Evolutionary conservation across 1,284 basidiomycete genomes (phyloP).

Genomic region (Puccinia hordei): DNA sequence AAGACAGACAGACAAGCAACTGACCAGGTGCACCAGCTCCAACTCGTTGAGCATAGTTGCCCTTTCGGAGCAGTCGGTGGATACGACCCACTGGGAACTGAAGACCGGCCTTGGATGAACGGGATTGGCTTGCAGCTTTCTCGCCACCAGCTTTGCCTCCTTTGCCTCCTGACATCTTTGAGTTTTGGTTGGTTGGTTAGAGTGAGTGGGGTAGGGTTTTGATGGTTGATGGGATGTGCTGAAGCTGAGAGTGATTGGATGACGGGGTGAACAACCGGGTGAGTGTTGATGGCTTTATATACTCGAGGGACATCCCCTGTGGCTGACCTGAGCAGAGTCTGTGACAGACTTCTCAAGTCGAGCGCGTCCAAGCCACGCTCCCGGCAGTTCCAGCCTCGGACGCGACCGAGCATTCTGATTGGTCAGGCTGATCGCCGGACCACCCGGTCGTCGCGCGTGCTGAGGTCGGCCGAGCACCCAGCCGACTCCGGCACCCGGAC

Average conservation of each 20-base stretch:
- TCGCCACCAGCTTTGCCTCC: conserved; percentile 51
- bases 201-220: neutral
- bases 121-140: conserved; percentile 62
- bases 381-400: neutral
- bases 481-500: too few species aligned
- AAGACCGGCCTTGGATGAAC: conserved; percentile 78
- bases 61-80: conserved; percentile 80
- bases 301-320: neutral
- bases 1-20: too few species aligned
- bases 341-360: neutral
- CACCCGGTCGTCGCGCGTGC: neutral
- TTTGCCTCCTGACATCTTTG: conserved; percentile 46
- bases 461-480: neutral
- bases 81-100: conserved; percentile 85
- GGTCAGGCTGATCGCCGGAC: conserved; percentile 15
- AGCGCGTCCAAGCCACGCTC: conserved; percentile 12
- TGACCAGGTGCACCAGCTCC: conserved; percentile 74
- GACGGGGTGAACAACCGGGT: neutral
- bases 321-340: neutral
- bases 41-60: conserved; percentile 78
- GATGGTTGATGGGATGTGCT: neutral
- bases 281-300: conserved; percentile 5
- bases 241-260: neutral
- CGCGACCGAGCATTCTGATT: conserved; percentile 39
- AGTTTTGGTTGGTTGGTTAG: neutral